phyloP scores from a whole-genome alignment of 2,329 filamentous ascomycete species.

The Polytolypa hystricis region DNA sequence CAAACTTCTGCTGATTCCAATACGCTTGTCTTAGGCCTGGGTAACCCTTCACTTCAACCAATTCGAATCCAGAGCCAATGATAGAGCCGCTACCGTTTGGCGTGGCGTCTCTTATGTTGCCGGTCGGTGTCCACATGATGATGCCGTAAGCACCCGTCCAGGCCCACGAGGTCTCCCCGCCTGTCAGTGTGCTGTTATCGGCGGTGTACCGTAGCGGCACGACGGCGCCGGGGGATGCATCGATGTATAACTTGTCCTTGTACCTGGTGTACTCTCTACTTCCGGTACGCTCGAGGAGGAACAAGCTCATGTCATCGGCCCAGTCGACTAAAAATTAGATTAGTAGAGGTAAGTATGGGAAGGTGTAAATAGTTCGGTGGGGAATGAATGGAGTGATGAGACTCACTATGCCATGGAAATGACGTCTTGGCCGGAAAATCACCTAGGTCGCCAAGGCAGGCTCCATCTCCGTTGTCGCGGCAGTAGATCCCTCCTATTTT shows the following conservation, averaged over 20 bases:
- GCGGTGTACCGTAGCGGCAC: neutral
- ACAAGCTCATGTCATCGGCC: neutral
- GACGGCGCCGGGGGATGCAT: neutral
- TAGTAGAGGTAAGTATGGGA: neutral
- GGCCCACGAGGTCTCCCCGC: slow-evolving; percentile 1
- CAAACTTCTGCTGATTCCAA: neutral
- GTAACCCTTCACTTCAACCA: neutral
- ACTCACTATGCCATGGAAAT: neutral
- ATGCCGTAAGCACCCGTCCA: neutral
- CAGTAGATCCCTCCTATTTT: slow-evolving; percentile 1
- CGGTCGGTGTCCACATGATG: neutral
- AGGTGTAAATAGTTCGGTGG: neutral
- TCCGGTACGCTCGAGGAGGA: neutral
- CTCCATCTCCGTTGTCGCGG: neutral
- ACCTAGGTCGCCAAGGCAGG: neutral
- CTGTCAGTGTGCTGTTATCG: slow-evolving; percentile 1
- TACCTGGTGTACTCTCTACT: neutral
- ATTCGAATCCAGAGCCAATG: neutral
- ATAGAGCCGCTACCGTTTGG: neutral
- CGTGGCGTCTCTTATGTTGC: neutral
- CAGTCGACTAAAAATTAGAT: neutral
- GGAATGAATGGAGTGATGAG: neutral
- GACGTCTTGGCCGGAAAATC: neutral
- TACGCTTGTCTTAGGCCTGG: neutral
- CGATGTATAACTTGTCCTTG: neutral